Evolutionary conservation across 2,329 filamentous ascomycete genomes (phyloP).

Genomic region (Lizonia empirigonia): DNA sequence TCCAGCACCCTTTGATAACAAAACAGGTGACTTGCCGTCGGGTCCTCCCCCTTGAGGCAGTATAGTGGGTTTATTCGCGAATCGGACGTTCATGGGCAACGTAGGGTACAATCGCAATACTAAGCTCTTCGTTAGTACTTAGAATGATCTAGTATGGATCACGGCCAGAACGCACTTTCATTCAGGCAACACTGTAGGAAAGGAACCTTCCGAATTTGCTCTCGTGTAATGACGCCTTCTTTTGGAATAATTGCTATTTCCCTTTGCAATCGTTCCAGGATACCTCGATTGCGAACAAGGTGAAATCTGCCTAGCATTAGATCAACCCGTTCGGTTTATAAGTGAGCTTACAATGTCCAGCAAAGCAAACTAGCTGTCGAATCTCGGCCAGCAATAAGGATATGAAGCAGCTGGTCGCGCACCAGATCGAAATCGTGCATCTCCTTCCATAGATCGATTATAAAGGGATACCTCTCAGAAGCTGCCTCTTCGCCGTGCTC

Average conservation of each 20-base stretch:
- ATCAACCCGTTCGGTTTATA: neutral
- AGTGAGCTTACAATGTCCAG: neutral
- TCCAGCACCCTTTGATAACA: slow-evolving; percentile 32
- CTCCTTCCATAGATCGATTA: too few species aligned
- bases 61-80: slow-evolving; percentile 31
- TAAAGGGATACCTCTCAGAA: slow-evolving; percentile 18
- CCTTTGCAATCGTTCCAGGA: neutral
- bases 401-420: slow-evolving; percentile 61
- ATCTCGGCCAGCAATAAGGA: slow-evolving; percentile 83
- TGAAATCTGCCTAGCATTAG: neutral
- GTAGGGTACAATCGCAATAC: slow-evolving; percentile 32
- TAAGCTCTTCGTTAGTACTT: too few species aligned
- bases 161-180: neutral
- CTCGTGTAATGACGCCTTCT: too few species aligned
- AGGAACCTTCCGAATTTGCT: neutral
- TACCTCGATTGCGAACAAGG: slow-evolving; percentile 17
- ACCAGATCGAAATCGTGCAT: too few species aligned
- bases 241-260: neutral
- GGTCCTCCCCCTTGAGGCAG: slow-evolving; percentile 39
- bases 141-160: too few species aligned
- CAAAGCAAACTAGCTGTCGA: slow-evolving; percentile 76
- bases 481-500: too few species aligned
- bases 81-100: slow-evolving; percentile 35
- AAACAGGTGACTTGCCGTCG: slow-evolving; percentile 30
- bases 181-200: neutral